These are phyloP conservation scores for Syzygium syzygioides DNA, from an alignment of 441 rosid species.

Conservation along the genomic window DNA sequence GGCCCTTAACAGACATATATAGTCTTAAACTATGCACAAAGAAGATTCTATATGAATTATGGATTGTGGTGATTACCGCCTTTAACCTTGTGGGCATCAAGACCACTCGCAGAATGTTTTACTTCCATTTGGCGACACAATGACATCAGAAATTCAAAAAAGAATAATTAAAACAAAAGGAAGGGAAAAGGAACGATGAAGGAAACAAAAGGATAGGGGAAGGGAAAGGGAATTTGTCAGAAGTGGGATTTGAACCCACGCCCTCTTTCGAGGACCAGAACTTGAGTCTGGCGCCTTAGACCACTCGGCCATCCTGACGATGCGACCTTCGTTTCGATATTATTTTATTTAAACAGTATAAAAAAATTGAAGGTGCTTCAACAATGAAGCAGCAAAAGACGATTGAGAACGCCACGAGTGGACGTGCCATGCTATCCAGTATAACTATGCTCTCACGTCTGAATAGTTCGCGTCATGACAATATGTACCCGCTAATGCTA, in stretches of 20 bases:
- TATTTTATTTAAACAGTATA: fast-evolving
- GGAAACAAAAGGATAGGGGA: too few species aligned
- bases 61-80: not conserved
- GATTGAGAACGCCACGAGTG: not conserved
- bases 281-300: conserved; percentile 16
- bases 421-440: not conserved
- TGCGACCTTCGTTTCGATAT: fast-evolving
- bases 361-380: fast-evolving
- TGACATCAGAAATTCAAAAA: not conserved
- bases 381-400: not conserved
- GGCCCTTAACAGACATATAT: not conserved
- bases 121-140: not conserved
- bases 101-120: not conserved
- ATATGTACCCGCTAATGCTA: not conserved
- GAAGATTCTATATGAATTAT: not conserved
- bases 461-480: not conserved
- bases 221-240: not conserved
- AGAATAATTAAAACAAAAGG: fast-evolving
- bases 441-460: not conserved
- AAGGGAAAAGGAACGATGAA: too few species aligned
- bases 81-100: not conserved
- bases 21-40: not conserved
- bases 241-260: conserved; percentile 5
- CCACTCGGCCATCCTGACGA: conserved; percentile 9
- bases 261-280: conserved; percentile 13